Evolutionary conservation across 2,329 filamentous ascomycete species (phyloP).

Genomic region (Cladophialophora psammophila): DNA sequence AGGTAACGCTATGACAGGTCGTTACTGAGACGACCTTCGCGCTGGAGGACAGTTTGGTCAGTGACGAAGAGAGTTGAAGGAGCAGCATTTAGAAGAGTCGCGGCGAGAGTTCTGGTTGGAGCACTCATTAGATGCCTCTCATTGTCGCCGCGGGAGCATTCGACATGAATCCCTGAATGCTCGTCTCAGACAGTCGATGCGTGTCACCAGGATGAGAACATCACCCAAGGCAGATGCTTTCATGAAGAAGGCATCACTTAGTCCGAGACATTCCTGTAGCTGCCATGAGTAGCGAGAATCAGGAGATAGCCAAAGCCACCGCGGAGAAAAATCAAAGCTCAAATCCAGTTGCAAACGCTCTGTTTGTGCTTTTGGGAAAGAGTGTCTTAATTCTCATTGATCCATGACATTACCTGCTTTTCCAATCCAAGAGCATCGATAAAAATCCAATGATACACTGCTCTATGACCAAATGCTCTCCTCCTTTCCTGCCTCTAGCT

Average conservation of each 20-base stretch:
- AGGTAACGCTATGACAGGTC: background rate
- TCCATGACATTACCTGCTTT: background rate
- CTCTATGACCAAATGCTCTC: conserved; percentile 28
- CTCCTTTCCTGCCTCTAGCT: conserved; percentile 56
- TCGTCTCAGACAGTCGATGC: background rate
- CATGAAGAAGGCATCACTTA: background rate
- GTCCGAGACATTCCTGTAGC: background rate
- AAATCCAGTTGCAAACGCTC: background rate
- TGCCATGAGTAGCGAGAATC: background rate
- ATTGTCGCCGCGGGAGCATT: background rate
- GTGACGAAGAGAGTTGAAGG: background rate
- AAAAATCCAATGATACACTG: background rate
- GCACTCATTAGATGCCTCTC: background rate
- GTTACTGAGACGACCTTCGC: background rate
- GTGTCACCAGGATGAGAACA: background rate
- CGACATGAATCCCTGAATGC: background rate
- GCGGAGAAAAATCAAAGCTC: background rate
- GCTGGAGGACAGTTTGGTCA: background rate
- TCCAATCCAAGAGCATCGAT: background rate
- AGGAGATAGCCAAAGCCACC: background rate
- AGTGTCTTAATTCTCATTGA: background rate
- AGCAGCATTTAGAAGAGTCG: no score
- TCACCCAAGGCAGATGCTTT: background rate
- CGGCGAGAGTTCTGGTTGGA: background rate
- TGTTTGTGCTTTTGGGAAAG: conserved; percentile 1